Percentiles rank a stretch among this genome's conserved stretches.
Conservation (phyloP, 2,329 filamentous ascomycete species). For the Ceratocystis colombiana region DNA sequence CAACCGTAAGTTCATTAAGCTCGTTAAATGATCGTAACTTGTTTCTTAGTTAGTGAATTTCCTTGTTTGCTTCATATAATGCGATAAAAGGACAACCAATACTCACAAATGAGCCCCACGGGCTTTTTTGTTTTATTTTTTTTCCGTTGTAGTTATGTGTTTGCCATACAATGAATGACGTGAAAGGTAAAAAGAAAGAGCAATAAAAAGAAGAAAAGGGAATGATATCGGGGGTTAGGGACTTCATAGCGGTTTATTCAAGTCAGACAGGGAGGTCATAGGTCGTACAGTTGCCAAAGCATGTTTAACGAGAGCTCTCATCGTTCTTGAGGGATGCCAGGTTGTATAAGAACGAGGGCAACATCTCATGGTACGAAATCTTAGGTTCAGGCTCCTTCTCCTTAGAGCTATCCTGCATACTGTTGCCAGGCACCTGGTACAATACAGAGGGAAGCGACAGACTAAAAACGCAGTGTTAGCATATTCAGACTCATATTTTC, state of each 20-base stretch:
- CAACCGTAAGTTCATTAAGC: conserved; percentile 5
- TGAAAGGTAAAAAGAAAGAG: not conserved
- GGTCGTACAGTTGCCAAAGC: not conserved
- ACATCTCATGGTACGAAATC: conserved; percentile 1
- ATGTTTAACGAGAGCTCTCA: not conserved
- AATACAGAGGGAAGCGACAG: not conserved
- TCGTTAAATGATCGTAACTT: conserved; percentile 13
- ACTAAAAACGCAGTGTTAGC: not conserved
- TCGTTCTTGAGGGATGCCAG: not conserved
- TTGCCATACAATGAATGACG: not conserved
- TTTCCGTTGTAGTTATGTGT: not conserved
- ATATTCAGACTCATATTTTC: not conserved
- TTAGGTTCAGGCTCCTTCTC: conserved; percentile 6
- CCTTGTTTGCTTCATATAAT: not conserved
- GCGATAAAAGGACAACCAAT: not conserved
- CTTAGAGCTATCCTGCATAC: not conserved
- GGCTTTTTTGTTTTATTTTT: not conserved
- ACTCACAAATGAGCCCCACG: not conserved
- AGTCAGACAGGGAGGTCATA: not conserved
- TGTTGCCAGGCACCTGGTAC: not conserved
- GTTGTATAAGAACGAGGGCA: conserved; percentile 13
- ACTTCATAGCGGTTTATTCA: not conserved
- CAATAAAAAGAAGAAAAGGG: not conserved
- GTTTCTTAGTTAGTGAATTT: not conserved
- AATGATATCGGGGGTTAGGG: not conserved